Evolutionary conservation across 192 early-diverging fungal genomes (phyloP).

Genomic region (Entomortierella chlamydospora): DNA sequence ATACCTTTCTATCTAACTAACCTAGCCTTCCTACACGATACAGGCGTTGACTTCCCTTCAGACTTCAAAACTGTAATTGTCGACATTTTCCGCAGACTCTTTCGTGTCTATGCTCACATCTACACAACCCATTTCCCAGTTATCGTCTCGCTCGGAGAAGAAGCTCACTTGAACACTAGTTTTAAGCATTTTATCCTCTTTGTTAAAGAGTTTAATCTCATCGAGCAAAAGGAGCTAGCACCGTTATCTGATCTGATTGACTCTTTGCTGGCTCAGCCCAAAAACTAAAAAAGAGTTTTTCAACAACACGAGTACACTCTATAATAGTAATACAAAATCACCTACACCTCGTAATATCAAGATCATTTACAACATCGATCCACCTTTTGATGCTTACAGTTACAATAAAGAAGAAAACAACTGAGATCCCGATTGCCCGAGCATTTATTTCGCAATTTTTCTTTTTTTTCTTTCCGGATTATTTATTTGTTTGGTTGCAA

Average conservation of each 20-base stretch:
- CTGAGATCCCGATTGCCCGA: neutral
- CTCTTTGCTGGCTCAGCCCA: constrained; percentile 24
- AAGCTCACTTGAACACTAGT: constrained; percentile 91
- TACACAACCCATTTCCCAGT: constrained; percentile 87
- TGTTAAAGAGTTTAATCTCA: constrained; percentile 87
- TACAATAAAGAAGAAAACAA: neutral
- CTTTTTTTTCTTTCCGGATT: neutral
- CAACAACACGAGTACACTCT: no score
- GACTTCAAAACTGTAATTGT: constrained; percentile 75
- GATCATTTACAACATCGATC: no score
- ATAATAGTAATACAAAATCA: no score
- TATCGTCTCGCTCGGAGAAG: constrained; percentile 82
- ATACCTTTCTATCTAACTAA: no score
- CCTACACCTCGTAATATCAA: no score
- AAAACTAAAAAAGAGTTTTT: constrained; percentile 17
- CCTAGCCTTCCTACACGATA: no score
- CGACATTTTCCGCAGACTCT: constrained; percentile 87
- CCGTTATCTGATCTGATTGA: constrained; percentile 82
- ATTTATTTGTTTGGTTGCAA: neutral
- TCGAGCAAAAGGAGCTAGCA: constrained; percentile 85
- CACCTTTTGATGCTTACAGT: no score
- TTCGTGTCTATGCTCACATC: constrained; percentile 94
- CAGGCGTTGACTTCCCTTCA: constrained; percentile 76
- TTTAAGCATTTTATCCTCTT: constrained; percentile 97
- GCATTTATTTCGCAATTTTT: neutral